A percentile compares a stretch with the other conserved stretches of the same genome.
Conservation (phyloP, 2,329 filamentous ascomycete genomes). For the Fonsecaea pedrosoi region DNA sequence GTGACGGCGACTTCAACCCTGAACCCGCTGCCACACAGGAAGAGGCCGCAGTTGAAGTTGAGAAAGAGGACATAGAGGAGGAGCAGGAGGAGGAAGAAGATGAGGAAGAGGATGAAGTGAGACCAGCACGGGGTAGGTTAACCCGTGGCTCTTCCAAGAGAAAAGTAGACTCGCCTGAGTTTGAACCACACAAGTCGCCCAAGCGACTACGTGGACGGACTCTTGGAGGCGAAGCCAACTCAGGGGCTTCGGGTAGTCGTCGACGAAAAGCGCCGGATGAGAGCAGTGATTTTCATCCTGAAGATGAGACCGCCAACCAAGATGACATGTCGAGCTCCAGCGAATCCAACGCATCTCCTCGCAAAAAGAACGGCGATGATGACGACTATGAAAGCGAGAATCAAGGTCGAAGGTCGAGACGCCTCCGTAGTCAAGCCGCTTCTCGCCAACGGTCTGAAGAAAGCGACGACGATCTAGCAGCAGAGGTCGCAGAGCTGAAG, state of each 20-base stretch:
- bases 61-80: conserved; percentile 45
- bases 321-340: conserved; percentile 62
- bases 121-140: conserved; percentile 56
- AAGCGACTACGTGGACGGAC: conserved; percentile 46
- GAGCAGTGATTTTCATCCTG: conserved; percentile 69
- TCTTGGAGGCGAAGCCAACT: conserved; percentile 41
- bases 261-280: conserved; percentile 59
- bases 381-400: conserved; percentile 56
- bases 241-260: conserved; percentile 50
- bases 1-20: conserved; percentile 26
- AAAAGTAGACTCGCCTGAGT: conserved; percentile 44
- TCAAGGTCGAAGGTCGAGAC: conserved; percentile 58
- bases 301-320: conserved; percentile 62
- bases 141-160: conserved; percentile 43
- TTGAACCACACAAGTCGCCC: conserved; percentile 39
- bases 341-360: conserved; percentile 52
- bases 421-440: conserved; percentile 56
- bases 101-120: conserved; percentile 64
- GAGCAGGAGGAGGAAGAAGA: conserved; percentile 47
- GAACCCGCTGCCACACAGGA: conserved; percentile 49
- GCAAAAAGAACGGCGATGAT: conserved; percentile 49
- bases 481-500: conserved; percentile 51
- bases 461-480: conserved; percentile 48
- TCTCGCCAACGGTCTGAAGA: conserved; percentile 57
- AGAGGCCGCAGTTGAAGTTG: conserved; percentile 51